Evolutionary conservation across 345 rosid genomes (phyloP).

Genomic region (Eutrema japonicum): DNA sequence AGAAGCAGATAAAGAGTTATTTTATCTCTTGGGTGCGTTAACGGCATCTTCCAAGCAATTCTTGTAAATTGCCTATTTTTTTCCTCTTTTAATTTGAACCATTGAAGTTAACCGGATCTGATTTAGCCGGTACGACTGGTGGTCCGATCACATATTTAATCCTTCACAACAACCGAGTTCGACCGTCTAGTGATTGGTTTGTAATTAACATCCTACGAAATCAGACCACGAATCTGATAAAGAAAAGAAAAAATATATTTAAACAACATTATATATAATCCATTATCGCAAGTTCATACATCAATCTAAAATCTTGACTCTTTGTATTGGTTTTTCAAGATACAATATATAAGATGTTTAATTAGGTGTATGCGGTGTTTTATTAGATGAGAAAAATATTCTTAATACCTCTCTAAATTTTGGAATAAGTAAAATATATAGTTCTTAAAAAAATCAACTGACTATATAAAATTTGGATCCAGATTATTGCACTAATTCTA

Average conservation of each 20-base stretch:
- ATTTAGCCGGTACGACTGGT: constrained; percentile 7
- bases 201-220: background rate
- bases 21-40: constrained; percentile 24
- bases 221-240: no score
- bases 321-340: background rate
- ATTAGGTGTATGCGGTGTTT: background rate
- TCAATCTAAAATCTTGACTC: background rate
- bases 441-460: background rate
- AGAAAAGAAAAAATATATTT: no score
- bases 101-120: constrained; percentile 23
- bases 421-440: background rate
- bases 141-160: background rate
- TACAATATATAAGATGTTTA: background rate
- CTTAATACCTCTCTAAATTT: background rate
- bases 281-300: background rate
- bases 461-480: background rate
- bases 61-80: constrained; percentile 11
- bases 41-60: constrained; percentile 22
- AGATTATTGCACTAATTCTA: background rate
- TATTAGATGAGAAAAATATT: background rate
- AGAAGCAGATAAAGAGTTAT: constrained; percentile 17
- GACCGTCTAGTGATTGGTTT: background rate
- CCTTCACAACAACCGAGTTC: background rate
- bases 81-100: constrained; percentile 17
- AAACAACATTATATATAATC: background rate